Evolutionary conservation across 331 rosid species (phyloP).

Genomic region (Quercus tomentella): DNA sequence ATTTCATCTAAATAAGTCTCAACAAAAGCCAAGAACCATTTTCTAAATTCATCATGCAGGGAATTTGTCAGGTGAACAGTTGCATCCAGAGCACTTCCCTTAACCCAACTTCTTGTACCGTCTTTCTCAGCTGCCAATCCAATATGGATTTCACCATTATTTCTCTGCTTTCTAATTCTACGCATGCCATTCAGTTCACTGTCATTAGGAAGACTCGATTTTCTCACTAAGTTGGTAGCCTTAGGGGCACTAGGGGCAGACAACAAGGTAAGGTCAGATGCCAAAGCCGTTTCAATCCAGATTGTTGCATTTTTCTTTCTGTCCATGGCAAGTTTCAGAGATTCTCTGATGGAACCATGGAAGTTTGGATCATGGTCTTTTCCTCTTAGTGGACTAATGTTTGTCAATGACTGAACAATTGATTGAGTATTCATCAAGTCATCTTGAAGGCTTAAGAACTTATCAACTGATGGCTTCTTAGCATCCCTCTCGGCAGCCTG

Average conservation of each 20-base stretch:
- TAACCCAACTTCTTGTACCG: conserved; percentile 12
- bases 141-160: not conserved
- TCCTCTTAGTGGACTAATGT: conserved; percentile 6
- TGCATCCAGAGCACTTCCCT: conserved; percentile 25
- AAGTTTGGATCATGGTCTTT: conserved; percentile 4
- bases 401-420: conserved; percentile 14
- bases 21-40: conserved; percentile 28
- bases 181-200: conserved; percentile 10
- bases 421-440: conserved; percentile 7
- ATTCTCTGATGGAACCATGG: conserved; percentile 3
- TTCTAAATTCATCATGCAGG: conserved; percentile 21
- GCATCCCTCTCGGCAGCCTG: conserved; percentile 18
- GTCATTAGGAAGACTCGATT: not conserved
- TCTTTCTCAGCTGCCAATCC: conserved; percentile 10
- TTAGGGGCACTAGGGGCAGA: not conserved
- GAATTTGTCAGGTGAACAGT: conserved; percentile 9
- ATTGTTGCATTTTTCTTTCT: conserved; percentile 28
- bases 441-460: conserved; percentile 20
- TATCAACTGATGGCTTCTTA: conserved; percentile 13
- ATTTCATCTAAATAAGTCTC: conserved; percentile 33
- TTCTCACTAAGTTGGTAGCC: not conserved
- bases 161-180: conserved; percentile 6
- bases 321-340: conserved; percentile 21
- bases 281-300: conserved; percentile 34
- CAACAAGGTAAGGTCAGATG: conserved; percentile 21